phyloP scores from a whole-genome alignment of 306 rosid genomes.

The Carpinus viminea region DNA sequence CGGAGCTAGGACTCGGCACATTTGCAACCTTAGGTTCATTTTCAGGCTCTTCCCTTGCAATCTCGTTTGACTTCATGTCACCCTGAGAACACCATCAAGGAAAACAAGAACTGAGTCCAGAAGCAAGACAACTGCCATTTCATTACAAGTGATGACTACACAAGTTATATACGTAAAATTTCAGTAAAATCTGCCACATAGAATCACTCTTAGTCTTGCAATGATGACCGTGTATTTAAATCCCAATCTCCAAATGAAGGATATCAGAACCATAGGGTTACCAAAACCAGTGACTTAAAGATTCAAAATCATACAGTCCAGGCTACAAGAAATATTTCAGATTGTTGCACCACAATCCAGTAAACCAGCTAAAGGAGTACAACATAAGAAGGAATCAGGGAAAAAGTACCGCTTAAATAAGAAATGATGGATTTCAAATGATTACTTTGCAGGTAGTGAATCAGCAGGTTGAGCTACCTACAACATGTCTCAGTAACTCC shows the following conservation, averaged over 20 bases:
- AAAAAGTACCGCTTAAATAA: neutral
- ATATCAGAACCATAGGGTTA: conserved; percentile 1
- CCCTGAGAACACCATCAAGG: conserved; percentile 51
- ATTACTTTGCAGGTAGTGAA: neutral
- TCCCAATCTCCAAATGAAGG: conserved; percentile 1
- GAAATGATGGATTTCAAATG: neutral
- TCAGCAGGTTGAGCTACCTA: neutral
- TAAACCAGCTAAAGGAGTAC: neutral
- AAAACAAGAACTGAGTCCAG: conserved; percentile 24
- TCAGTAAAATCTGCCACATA: neutral
- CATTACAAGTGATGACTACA: conserved; percentile 5
- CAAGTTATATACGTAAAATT: conserved; percentile 10
- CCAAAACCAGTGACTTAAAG: neutral
- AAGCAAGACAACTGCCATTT: conserved; percentile 31
- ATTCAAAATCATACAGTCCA: neutral
- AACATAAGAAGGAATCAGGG: neutral
- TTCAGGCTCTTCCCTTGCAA: conserved; percentile 51
- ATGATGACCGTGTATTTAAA: neutral
- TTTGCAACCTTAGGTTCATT: conserved; percentile 48
- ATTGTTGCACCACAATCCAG: neutral
- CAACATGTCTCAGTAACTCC: neutral
- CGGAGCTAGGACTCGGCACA: conserved; percentile 42
- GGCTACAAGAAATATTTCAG: neutral
- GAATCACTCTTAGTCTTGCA: neutral
- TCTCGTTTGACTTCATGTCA: conserved; percentile 55